Base-by-base conservation (phyloP, 345 rosid species). In the Gossypium rotundifolium region DNA sequence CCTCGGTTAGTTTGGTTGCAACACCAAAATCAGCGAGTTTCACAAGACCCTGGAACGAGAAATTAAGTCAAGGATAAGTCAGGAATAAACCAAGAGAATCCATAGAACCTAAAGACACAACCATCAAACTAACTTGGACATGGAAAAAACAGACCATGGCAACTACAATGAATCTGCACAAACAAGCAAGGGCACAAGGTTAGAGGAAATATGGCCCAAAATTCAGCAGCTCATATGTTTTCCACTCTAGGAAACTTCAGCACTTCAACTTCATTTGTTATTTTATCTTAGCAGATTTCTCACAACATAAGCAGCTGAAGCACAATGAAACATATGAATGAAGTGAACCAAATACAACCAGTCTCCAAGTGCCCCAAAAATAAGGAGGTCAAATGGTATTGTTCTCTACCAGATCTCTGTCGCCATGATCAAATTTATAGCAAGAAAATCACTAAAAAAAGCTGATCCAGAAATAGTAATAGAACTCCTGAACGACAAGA, bases 1-100 rank as follows among this genome's bases (percentile, higher is more conserved):
- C 97, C 85, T 96, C 99, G 33, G 90, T 96, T 74, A 96, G 84
- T 85, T 96, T 96, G 74, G 99, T 96, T 13, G 99, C 99, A 77
- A 96, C 99, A 79, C 99, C 99, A 88, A 96, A 96, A 85, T 93
- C 99, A 85, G 99, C 99, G 85, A 96, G 98, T 85, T 96, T 96
- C 68, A 96, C 97, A 59, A 96, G 98, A 74, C 98, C 94, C 98
- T 93, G 80, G 65, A 52, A 80, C 81, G 73, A 20, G 62, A 77
- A 75, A 75, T 22, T 51, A 38, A 45, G 80, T 75, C 17, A 68
- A 75, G 49, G 38, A 78, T 27, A 72, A 75, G 65, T 75, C 13
- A 18, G 22, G 11, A 33, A 62, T n/a, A 12, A 59, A 62, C 72
- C 23, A 74, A 18, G 69, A 74, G 48, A 42, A 72, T 44, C 27